Conservation (phyloP, 2,329 filamentous ascomycete genomes). For the Ceratocystis diversiconidia region DNA sequence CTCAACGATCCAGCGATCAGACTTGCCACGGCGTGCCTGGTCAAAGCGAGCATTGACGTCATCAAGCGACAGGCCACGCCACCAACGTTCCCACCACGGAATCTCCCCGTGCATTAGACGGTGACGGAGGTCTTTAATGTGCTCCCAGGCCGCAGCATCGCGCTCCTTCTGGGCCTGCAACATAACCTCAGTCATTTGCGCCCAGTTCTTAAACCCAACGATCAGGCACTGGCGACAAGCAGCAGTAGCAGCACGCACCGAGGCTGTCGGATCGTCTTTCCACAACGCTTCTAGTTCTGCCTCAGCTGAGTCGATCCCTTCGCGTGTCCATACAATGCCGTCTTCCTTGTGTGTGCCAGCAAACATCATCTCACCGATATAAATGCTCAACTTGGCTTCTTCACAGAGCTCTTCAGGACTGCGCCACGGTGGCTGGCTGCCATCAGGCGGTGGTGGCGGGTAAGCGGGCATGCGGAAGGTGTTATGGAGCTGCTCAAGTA, state of each 20-base stretch:
- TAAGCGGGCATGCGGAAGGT: constrained; percentile 42
- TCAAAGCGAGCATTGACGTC: constrained; percentile 22
- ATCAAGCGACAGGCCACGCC: constrained; percentile 31
- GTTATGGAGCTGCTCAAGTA: constrained; percentile 16
- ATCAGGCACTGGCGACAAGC: constrained; percentile 65
- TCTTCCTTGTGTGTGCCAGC: constrained; percentile 46
- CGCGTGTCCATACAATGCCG: constrained; percentile 77
- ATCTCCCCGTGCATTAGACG: constrained; percentile 18
- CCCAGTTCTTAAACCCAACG: constrained; percentile 69
- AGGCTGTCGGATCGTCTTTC: constrained; percentile 19
- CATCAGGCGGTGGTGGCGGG: constrained; percentile 55
- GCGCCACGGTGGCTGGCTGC: constrained; percentile 52
- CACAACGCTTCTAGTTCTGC: constrained; percentile 37
- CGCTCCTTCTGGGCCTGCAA: constrained; percentile 38
- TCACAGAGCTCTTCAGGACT: constrained; percentile 57
- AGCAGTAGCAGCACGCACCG: constrained; percentile 27
- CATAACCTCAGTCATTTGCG: constrained; percentile 48
- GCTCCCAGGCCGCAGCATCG: constrained; percentile 29
- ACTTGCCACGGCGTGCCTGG: constrained; percentile 35
- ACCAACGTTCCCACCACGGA: constrained; percentile 16
- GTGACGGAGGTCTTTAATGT: constrained; percentile 24
- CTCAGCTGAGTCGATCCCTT: constrained; percentile 71
- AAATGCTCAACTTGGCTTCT: constrained; percentile 72
- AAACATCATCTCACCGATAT: constrained; percentile 89
- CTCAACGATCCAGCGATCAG: constrained; percentile 40